Conservation (phyloP, 1,284 basidiomycete genomes). For the Apiotrichum gracile region DNA sequence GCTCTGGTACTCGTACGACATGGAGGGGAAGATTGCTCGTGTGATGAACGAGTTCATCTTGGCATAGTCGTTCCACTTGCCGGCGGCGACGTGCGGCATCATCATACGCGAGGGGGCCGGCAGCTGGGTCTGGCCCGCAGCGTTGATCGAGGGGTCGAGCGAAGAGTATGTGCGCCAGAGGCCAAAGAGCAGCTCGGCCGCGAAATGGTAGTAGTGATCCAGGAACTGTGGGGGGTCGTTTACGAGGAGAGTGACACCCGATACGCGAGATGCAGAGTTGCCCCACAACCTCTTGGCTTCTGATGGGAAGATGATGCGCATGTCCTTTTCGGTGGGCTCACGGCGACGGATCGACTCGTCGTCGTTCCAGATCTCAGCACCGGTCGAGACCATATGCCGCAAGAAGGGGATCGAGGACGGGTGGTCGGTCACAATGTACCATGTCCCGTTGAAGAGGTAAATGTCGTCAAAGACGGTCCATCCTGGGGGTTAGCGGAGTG, state of each 20-base stretch:
- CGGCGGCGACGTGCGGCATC: conserved; percentile 64
- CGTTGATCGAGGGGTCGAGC: conserved; percentile 62
- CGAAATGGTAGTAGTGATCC: conserved; percentile 56
- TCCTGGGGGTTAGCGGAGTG: conserved; percentile 32
- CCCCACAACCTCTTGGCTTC: conserved; percentile 67
- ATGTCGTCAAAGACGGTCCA: conserved; percentile 74
- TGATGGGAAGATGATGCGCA: conserved; percentile 64
- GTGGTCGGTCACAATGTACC: conserved; percentile 48
- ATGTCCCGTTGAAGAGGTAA: conserved; percentile 49
- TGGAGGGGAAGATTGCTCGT: conserved; percentile 66
- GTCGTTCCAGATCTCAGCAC: conserved; percentile 48
- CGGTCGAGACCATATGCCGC: conserved; percentile 47
- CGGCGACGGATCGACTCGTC: conserved; percentile 42
- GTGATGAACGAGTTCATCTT: conserved; percentile 61
- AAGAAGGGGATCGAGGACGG: conserved; percentile 45
- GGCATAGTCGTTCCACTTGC: conserved; percentile 81
- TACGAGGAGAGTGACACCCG: conserved; percentile 51
- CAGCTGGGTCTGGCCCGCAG: conserved; percentile 57
- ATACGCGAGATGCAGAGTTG: conserved; percentile 39
- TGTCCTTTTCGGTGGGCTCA: conserved; percentile 66
- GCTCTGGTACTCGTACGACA: conserved; percentile 56
- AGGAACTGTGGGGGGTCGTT: conserved; percentile 80
- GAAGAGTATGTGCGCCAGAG: conserved; percentile 81
- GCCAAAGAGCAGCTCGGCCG: conserved; percentile 80
- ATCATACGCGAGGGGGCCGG: conserved; percentile 66